These are phyloP conservation scores for Pseudogymnoascus sp. DNA, from an alignment of 2,329 filamentous ascomycete species.

Conservation along the genomic window DNA sequence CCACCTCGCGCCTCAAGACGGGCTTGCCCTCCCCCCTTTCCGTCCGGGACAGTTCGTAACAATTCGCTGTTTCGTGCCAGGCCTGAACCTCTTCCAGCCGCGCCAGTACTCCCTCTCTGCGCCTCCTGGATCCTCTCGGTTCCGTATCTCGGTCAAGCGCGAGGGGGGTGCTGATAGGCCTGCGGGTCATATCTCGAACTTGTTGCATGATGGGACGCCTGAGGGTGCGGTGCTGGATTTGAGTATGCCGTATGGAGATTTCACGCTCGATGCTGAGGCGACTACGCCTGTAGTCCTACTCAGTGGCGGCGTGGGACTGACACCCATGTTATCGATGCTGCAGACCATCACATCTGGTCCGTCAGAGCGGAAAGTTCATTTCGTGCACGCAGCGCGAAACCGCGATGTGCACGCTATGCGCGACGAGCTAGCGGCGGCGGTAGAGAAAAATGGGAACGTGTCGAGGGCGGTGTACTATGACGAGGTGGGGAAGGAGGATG, in stretches of 20 bases:
- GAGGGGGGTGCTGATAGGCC: slow-evolving; percentile 37
- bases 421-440: slow-evolving; percentile 37
- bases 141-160: slow-evolving; percentile 69
- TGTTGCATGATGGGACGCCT: slow-evolving; percentile 43
- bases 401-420: slow-evolving; percentile 50
- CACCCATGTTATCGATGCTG: slow-evolving; percentile 60
- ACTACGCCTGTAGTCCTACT: slow-evolving; percentile 57
- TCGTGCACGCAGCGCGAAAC: slow-evolving; percentile 55
- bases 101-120: slow-evolving; percentile 71
- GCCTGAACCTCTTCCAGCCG: slow-evolving; percentile 57
- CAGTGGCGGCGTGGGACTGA: slow-evolving; percentile 62
- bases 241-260: slow-evolving; percentile 52
- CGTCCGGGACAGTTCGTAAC: slow-evolving; percentile 69
- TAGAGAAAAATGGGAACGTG: background rate
- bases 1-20: slow-evolving; percentile 63
- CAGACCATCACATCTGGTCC: slow-evolving; percentile 38
- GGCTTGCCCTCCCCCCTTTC: slow-evolving; percentile 51
- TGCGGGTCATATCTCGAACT: slow-evolving; percentile 47
- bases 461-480: slow-evolving; percentile 11
- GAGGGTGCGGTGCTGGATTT: slow-evolving; percentile 50
- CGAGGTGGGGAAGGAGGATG: background rate
- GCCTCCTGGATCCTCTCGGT: slow-evolving; percentile 44
- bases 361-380: slow-evolving; percentile 46
- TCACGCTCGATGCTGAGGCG: slow-evolving; percentile 49
- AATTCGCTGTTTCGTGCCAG: slow-evolving; percentile 55